A percentile compares a stretch with the other conserved stretches of the same genome.
phyloP scores from a whole-genome alignment of 2,329 filamentous ascomycete species.

The Colletotrichum nymphaeae region DNA sequence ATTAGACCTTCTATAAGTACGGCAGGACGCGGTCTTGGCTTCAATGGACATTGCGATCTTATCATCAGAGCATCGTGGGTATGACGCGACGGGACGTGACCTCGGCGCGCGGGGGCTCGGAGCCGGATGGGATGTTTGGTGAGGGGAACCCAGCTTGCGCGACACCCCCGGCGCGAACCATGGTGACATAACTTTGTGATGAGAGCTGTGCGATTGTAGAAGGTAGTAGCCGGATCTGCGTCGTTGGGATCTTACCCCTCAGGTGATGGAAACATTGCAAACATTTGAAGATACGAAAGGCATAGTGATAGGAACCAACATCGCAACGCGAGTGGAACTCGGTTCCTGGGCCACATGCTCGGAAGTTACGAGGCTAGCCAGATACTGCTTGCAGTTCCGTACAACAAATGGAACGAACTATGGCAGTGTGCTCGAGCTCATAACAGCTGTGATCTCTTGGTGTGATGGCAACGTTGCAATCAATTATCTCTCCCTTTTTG shows the following conservation, averaged over 20 bases:
- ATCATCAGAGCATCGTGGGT: not conserved
- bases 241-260: not conserved
- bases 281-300: not conserved
- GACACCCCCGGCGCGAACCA: not conserved
- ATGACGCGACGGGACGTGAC: not conserved
- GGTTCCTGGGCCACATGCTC: not conserved
- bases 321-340: not conserved
- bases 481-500: not conserved
- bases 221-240: not conserved
- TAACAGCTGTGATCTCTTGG: not conserved
- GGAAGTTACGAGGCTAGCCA: not conserved
- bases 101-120: not conserved
- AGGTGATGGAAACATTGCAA: not conserved
- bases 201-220: not conserved
- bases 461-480: constrained; percentile 18
- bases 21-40: fast-evolving
- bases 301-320: not conserved
- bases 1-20: not conserved
- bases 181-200: not conserved
- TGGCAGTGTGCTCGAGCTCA: too few relatives aligned
- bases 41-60: not conserved
- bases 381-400: not conserved
- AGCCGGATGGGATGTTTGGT: not conserved
- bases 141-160: not conserved
- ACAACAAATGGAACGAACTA: not conserved